Evolutionary conservation across 2,329 filamentous ascomycete genomes (phyloP).

Genomic region (Alternaria novae-zelandiae): DNA sequence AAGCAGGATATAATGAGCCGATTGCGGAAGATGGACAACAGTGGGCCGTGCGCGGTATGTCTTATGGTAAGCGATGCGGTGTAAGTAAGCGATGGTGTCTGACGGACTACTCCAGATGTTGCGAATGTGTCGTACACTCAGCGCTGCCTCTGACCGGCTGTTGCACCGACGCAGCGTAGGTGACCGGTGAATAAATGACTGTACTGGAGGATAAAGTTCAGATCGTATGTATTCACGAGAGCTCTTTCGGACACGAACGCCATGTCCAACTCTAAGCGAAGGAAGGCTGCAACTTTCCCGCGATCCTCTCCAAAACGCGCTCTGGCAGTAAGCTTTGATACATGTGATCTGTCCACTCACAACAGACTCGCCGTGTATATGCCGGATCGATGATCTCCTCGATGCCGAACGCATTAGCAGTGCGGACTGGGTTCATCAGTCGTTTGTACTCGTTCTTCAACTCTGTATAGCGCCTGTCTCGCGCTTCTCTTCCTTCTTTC

Average conservation of each 20-base stretch:
- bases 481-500: constrained; percentile 56
- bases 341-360: constrained; percentile 62
- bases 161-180: background rate
- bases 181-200: background rate
- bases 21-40: background rate
- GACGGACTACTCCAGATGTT: background rate
- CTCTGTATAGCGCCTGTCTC: constrained; percentile 60
- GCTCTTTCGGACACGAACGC: no score
- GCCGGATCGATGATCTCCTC: constrained; percentile 71
- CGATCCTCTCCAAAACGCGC: constrained; percentile 54
- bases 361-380: constrained; percentile 62
- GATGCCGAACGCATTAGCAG: constrained; percentile 67
- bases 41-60: background rate
- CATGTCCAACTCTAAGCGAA: constrained; percentile 28
- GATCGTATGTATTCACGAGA: no score
- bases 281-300: constrained; percentile 44
- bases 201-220: background rate
- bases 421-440: constrained; percentile 69
- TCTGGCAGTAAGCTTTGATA: constrained; percentile 61
- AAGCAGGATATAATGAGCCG: background rate
- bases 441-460: constrained; percentile 66
- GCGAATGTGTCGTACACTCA: background rate
- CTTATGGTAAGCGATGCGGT: background rate
- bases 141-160: background rate
- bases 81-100: background rate